These are phyloP conservation scores for Penicillium sp. DNA, from an alignment of 2,329 filamentous ascomycete species.

Conservation along the genomic window DNA sequence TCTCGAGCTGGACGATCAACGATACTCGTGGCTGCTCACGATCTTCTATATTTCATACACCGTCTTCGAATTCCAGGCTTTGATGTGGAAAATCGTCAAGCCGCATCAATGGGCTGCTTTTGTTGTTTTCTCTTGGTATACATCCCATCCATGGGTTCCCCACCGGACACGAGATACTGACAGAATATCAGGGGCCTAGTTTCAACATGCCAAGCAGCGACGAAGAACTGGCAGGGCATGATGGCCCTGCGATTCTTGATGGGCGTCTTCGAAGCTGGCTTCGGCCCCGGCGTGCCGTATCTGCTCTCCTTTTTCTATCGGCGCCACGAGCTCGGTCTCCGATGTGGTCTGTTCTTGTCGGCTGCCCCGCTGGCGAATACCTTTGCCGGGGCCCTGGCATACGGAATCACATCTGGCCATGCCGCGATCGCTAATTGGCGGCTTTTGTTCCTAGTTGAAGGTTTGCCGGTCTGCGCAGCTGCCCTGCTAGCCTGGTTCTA, in stretches of 20 bases:
- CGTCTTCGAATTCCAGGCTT: slow-evolving; percentile 44
- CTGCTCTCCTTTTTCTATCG: slow-evolving; percentile 64
- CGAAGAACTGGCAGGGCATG: slow-evolving; percentile 50
- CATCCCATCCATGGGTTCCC: neutral
- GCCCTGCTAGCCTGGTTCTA: slow-evolving; percentile 60
- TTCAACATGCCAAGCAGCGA: slow-evolving; percentile 52
- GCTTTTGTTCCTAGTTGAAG: slow-evolving; percentile 68
- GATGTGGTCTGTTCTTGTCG: slow-evolving; percentile 60
- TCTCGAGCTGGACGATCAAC: slow-evolving; percentile 51
- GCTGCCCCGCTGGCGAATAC: slow-evolving; percentile 74
- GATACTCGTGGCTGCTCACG: slow-evolving; percentile 57
- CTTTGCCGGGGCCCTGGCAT: slow-evolving; percentile 72
- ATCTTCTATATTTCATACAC: slow-evolving; percentile 59
- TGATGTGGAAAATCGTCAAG: slow-evolving; percentile 51
- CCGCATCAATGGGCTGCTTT: slow-evolving; percentile 50
- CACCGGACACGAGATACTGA: slow-evolving; percentile 12
- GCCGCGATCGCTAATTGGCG: slow-evolving; percentile 66
- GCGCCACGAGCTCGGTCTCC: slow-evolving; percentile 59
- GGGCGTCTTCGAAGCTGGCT: slow-evolving; percentile 52
- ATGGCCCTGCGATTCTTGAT: slow-evolving; percentile 57
- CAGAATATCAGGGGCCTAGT: slow-evolving; percentile 49
- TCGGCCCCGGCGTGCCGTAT: slow-evolving; percentile 53
- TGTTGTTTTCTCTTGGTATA: slow-evolving; percentile 47
- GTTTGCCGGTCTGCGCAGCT: slow-evolving; percentile 62
- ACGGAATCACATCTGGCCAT: slow-evolving; percentile 66